Evolutionary conservation across 495 filamentous ascomycete genomes (phyloP), one percentile per base, ranked within the genome.

Genomic region (Beverwykella pulmonaria): DNA sequence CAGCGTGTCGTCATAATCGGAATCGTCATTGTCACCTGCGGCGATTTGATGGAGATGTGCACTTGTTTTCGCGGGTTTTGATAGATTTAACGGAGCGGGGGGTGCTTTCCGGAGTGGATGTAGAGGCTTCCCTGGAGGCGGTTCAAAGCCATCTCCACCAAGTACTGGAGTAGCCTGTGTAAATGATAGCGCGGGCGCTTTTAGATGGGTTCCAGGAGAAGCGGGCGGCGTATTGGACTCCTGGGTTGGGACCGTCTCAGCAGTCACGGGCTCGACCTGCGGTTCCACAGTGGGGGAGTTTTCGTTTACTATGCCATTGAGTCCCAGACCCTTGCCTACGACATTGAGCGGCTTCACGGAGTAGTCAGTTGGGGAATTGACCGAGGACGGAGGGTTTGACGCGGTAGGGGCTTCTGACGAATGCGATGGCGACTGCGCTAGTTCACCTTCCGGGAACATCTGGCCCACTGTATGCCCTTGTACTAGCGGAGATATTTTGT

Each of bases 11-110:
- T 92, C 91, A 68, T 94, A 93, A 63, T 97, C 92, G 1, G 92
- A 93, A 48, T 88, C 90, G 0, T 88, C 90, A 46, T 89, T 82
- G 8, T 84, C 85, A 1, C 82, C 84, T 17, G 83, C 79, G 2
- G 80, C 82, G 5, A 80, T 67, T 49, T 80, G 79, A 32, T 79
- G 77, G 53, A 77, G 73, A 5, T 78, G 80, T 17, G 74, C 74
- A 49, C 75, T 83, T 64, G 80, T 22, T 46, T 65, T 65, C 44
- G 59, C 65, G 1, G 71, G 69, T 59, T 78, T 77, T 6, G 81
- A 83, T 9, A 97, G 82, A 72, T 93, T 88, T 36, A 97, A 75
- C 14, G 93, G 93, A 17, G 91, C 89, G 30, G 93, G 93, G 7
- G 93, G 92, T 23, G 88, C 82, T 76, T 94, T 96, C 61, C 92